Conservation (phyloP, 352 stramenopile species). For the Phytophthora kernoviae region DNA sequence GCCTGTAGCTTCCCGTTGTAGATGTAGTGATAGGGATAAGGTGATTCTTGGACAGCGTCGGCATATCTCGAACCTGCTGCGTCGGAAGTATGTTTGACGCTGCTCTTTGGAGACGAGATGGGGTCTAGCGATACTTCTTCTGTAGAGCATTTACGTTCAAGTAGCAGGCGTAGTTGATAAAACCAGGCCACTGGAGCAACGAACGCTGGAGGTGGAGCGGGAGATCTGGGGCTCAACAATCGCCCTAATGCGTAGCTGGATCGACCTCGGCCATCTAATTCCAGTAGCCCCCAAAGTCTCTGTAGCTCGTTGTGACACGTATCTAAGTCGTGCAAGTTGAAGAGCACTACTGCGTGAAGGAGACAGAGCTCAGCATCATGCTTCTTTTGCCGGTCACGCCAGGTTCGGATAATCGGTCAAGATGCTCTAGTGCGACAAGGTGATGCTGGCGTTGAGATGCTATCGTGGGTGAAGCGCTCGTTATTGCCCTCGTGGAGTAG, state of each 20-base stretch:
- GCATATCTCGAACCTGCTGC: conserved; percentile 6
- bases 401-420: conserved; percentile 9
- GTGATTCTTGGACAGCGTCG: conserved; percentile 7
- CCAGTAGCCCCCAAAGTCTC: conserved; percentile 26
- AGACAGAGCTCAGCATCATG: conserved; percentile 36
- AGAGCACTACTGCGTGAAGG: conserved; percentile 38
- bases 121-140: conserved; percentile 8
- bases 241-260: conserved; percentile 11
- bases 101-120: conserved; percentile 4
- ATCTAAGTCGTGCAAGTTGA: conserved; percentile 34
- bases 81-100: conserved; percentile 1
- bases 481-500: conserved; percentile 20
- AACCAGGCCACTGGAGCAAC: conserved; percentile 42
- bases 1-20: conserved; percentile 38
- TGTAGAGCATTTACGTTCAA: conserved; percentile 28
- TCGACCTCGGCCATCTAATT: conserved; percentile 12
- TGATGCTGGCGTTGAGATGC: conserved; percentile 13
- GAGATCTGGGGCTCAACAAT: conserved; percentile 8
- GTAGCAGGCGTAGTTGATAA: conserved; percentile 38
- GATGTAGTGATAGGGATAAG: conserved; percentile 29
- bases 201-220: conserved; percentile 22
- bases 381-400: background rate
- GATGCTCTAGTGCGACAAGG: conserved; percentile 14
- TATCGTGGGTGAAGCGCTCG: background rate
- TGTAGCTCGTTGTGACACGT: conserved; percentile 25